phyloP scores from a whole-genome alignment of 768 basidiomycete genomes.

The Russula emetica region DNA sequence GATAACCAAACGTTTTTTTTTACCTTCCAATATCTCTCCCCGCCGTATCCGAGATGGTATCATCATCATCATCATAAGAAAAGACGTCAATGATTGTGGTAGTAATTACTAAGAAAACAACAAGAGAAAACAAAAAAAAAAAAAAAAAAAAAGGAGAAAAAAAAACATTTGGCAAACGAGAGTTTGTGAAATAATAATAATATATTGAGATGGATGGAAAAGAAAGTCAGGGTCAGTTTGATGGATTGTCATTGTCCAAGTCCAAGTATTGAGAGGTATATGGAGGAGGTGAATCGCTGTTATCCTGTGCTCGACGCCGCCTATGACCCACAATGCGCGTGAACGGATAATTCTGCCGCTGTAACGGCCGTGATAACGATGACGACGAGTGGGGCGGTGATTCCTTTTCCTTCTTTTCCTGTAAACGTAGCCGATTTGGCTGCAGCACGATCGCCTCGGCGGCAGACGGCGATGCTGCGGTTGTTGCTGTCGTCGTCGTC shows the following conservation, averaged over 20 bases:
- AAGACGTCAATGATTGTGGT: too few species aligned
- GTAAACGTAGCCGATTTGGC: conserved; percentile 8
- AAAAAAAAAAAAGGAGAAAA: too few species aligned
- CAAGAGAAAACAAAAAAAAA: too few species aligned
- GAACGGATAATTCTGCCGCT: background rate
- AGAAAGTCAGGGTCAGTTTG: background rate
- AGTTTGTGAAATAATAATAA: background rate
- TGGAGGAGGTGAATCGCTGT: conserved; percentile 3
- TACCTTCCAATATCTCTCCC: too few species aligned
- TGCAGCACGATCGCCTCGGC: background rate
- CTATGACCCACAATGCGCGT: background rate
- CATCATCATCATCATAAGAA: too few species aligned
- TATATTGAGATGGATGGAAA: background rate
- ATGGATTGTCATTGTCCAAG: background rate
- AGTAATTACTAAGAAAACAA: too few species aligned
- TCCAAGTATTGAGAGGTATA: conserved; percentile 3
- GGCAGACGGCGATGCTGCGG: background rate
- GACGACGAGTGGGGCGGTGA: background rate
- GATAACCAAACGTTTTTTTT: too few species aligned
- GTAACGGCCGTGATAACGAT: background rate
- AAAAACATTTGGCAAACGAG: too few species aligned
- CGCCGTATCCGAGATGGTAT: too few species aligned
- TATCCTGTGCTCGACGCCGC: background rate
- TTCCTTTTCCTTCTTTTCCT: too few species aligned
- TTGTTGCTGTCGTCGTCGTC: background rate